phyloP scores from a whole-genome alignment of 306 rosid genomes.

The Rubus parviflorus region DNA sequence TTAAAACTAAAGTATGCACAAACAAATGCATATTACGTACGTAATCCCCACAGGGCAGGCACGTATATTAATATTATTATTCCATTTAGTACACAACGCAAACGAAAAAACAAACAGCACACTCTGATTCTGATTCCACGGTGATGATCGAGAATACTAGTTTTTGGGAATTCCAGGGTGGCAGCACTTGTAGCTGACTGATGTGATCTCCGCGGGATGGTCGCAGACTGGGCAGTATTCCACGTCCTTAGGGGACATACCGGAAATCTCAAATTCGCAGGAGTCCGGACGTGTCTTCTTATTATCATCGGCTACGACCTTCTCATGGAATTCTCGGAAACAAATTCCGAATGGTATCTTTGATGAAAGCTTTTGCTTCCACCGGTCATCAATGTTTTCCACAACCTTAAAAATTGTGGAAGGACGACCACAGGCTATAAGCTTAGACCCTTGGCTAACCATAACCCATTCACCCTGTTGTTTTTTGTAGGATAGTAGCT shows the following conservation, averaged over 20 bases:
- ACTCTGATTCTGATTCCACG: too few relatives aligned
- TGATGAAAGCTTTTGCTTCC: slow-evolving; percentile 30
- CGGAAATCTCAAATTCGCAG: slow-evolving; percentile 15
- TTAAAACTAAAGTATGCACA: too few relatives aligned
- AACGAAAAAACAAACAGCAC: too few relatives aligned
- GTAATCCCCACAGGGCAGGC: too few relatives aligned
- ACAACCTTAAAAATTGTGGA: slow-evolving; percentile 28
- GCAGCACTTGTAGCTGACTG: slow-evolving; percentile 53
- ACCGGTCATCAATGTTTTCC: slow-evolving; percentile 30
- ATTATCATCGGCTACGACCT: neutral
- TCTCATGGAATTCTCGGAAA: slow-evolving; percentile 14
- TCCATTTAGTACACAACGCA: too few relatives aligned
- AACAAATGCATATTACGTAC: too few relatives aligned
- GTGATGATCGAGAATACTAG: too few relatives aligned
- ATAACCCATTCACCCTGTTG: slow-evolving; percentile 40
- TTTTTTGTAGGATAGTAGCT: slow-evolving; percentile 51
- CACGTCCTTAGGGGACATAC: slow-evolving; percentile 39
- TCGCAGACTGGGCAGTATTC: slow-evolving; percentile 44
- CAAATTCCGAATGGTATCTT: slow-evolving; percentile 24
- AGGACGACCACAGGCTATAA: slow-evolving; percentile 38
- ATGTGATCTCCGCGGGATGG: slow-evolving; percentile 38
- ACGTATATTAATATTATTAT: too few relatives aligned
- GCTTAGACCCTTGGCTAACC: slow-evolving; percentile 30
- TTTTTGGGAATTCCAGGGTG: slow-evolving; percentile 8
- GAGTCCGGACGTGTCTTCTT: slow-evolving; percentile 30